Percentiles rank a stretch among this genome's conserved stretches.
phyloP scores from a whole-genome alignment of 2,329 filamentous ascomycete genomes.

The Fusarium floridanum region DNA sequence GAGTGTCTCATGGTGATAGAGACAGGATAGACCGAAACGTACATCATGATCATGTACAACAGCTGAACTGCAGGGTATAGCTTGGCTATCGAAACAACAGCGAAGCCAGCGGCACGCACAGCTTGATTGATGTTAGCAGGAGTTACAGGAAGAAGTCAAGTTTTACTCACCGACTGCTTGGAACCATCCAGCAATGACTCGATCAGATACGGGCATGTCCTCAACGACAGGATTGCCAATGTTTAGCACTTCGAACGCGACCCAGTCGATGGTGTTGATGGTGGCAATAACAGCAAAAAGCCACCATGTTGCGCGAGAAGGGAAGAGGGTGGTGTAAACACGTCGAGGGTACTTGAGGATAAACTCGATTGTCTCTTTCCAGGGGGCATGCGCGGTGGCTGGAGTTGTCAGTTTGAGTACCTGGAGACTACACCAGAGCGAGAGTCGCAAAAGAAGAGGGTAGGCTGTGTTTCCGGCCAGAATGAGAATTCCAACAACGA shows the following conservation, averaged over 20 bases:
- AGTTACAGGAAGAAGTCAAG: not conserved
- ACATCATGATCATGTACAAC: slow-evolving; percentile 75
- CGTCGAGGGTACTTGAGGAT: slow-evolving; percentile 69
- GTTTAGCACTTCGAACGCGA: slow-evolving; percentile 74
- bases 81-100: slow-evolving; percentile 71
- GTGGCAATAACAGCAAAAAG: slow-evolving; percentile 70
- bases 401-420: slow-evolving; percentile 55
- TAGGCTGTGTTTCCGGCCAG: slow-evolving; percentile 76
- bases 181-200: slow-evolving; percentile 74
- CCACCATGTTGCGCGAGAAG: slow-evolving; percentile 74
- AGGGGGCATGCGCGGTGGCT: slow-evolving; percentile 52
- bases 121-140: slow-evolving; percentile 52
- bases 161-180: slow-evolving; percentile 65
- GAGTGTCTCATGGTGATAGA: slow-evolving; percentile 75
- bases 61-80: slow-evolving; percentile 70
- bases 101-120: slow-evolving; percentile 75
- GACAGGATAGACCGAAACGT: slow-evolving; percentile 73
- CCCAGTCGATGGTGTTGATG: slow-evolving; percentile 75
- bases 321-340: slow-evolving; percentile 75
- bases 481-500: slow-evolving; percentile 68
- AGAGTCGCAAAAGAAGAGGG: slow-evolving; percentile 72
- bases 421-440: slow-evolving; percentile 66
- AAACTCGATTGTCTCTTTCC: slow-evolving; percentile 65
- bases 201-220: slow-evolving; percentile 63
- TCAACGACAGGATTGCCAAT: slow-evolving; percentile 70